Conservation (phyloP, 805 yeast genomes). For the Candida fluviatilis region DNA sequence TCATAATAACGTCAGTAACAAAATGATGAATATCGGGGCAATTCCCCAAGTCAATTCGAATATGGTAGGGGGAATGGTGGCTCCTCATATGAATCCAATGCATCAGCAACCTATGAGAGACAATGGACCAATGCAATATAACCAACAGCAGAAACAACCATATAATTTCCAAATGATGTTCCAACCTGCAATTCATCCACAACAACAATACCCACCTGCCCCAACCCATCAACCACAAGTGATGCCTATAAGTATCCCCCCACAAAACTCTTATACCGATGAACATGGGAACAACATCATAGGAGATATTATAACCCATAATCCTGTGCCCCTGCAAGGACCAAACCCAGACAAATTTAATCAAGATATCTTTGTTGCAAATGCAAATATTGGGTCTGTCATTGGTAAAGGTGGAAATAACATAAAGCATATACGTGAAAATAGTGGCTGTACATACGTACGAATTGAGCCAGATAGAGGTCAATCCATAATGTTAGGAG, state of each 20-base stretch:
- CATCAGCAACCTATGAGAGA: slow-evolving; percentile 18
- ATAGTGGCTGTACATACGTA: slow-evolving; percentile 69
- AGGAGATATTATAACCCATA: slow-evolving; percentile 41
- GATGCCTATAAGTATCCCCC: slow-evolving; percentile 22
- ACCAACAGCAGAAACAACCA: slow-evolving; percentile 18
- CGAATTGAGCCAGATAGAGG: slow-evolving; percentile 59
- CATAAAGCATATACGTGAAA: slow-evolving; percentile 69
- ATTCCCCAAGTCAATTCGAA: slow-evolving; percentile 11
- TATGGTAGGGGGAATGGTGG: slow-evolving; percentile 18
- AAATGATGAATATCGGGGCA: slow-evolving; percentile 13
- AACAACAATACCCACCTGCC: slow-evolving; percentile 18
- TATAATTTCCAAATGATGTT: slow-evolving; percentile 39
- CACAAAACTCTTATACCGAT: slow-evolving; percentile 35
- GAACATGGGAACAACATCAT: slow-evolving; percentile 41
- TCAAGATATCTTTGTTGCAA: slow-evolving; percentile 73
- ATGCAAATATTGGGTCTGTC: slow-evolving; percentile 74
- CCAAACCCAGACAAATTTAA: slow-evolving; percentile 47
- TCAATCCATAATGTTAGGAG: slow-evolving; percentile 46
- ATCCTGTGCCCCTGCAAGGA: slow-evolving; percentile 29
- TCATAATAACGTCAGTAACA: slow-evolving; percentile 13
- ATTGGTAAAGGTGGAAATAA: slow-evolving; percentile 86
- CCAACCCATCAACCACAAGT: slow-evolving; percentile 6
- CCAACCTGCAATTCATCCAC: slow-evolving; percentile 34
- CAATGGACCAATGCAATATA: slow-evolving; percentile 9
- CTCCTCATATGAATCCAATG: slow-evolving; percentile 11